Evolutionary conservation across 2,329 filamentous ascomycete species (phyloP), one percentile per base, ranked within the genome.

Genomic region (Aspergillus viridinutans): DNA sequence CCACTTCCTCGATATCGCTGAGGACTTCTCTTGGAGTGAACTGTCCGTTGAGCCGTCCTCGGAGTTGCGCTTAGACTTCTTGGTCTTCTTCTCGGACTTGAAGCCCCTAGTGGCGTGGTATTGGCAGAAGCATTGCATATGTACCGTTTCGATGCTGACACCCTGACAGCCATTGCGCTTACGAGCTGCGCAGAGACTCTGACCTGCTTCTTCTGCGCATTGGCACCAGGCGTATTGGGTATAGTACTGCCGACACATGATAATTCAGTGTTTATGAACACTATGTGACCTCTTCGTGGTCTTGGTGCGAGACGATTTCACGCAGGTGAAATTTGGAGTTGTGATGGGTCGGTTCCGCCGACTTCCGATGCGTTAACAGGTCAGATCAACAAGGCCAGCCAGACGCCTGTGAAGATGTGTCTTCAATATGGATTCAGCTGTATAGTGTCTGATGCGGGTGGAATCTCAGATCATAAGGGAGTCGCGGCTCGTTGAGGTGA

Each of bases 121-220:
- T 55, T 72, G 63, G 61, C 73, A 75, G 63, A 73, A 75, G 53
- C 72, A 74, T 47, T 75, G 70, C 71, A 75, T 70, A 43, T 70
- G 71, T 2, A 74, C 71, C 2, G 69, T 72, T 51, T 75, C 69
- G n/a, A 71, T 58, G 38, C 64, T 67, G 17, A 72, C 50, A 1
- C 69, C 70, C 10, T 67, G 62, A 35, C 72, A 74, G 53, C 57
- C 63, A 45, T 67, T 66, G 49, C 63, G 64, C 21, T 63, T 63
- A 48, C 66, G 62, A 29, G 61, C 60, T 10, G 68, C 57, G 45
- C 73, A 75, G 48, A 67, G 53, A 38, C 61, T 67, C 47, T 70
- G 61, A 17, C 73, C 68, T 17, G 68, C 67, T 28, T 72, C 67
- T 62, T 72, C 67, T 64, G 74, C 68, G 57, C 73, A 75, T 25